These are phyloP conservation scores for Plectosphaerella sp. DNA, from an alignment of 2,329 filamentous ascomycete genomes.

Conservation along the genomic window DNA sequence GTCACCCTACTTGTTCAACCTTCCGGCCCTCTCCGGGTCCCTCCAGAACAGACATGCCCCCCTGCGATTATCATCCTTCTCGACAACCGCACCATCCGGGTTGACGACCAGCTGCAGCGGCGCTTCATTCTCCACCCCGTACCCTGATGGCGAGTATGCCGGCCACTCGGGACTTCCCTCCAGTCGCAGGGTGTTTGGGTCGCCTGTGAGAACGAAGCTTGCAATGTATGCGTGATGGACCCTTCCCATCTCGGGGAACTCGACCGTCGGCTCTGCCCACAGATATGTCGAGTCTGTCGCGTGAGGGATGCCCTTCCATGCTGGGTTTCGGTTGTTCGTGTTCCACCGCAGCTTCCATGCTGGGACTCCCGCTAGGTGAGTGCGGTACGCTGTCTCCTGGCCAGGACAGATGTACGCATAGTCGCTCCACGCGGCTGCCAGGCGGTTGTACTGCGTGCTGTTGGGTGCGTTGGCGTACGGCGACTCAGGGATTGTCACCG, in stretches of 20 bases:
- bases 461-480: constrained; percentile 30
- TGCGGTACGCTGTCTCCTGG: constrained; percentile 36
- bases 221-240: constrained; percentile 17
- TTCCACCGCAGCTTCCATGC: constrained; percentile 33
- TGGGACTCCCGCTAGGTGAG: constrained; percentile 23
- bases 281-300: constrained; percentile 2
- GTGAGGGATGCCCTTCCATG: constrained; percentile 16
- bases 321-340: constrained; percentile 25
- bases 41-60: constrained; percentile 27
- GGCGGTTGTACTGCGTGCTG: constrained; percentile 37
- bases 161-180: constrained; percentile 15
- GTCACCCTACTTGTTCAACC: constrained; percentile 23
- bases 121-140: background rate
- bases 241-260: constrained; percentile 1
- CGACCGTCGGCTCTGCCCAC: constrained; percentile 1
- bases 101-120: constrained; percentile 22
- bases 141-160: background rate
- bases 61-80: constrained; percentile 22
- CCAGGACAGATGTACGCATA: constrained; percentile 38
- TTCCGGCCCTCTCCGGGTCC: constrained; percentile 21
- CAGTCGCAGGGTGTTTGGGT: constrained; percentile 24
- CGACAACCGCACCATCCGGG: constrained; percentile 19
- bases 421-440: constrained; percentile 38
- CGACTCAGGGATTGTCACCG: constrained; percentile 23
- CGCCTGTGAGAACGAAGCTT: constrained; percentile 28